Conservation (phyloP, 768 basidiomycete genomes). For the Kondoa subrosea region DNA sequence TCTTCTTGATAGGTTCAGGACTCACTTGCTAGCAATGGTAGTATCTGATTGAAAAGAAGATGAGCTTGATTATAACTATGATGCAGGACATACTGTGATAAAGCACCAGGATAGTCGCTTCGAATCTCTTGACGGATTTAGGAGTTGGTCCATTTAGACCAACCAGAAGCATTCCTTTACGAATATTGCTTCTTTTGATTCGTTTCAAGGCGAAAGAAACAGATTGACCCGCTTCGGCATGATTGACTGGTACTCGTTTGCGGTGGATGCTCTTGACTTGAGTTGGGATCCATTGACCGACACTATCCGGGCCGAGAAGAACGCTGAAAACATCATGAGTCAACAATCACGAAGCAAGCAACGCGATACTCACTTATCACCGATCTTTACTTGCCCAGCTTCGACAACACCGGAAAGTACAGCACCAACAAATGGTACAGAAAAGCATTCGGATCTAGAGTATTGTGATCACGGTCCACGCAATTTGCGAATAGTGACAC, state of each 20-base stretch:
- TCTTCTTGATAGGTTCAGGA: neutral
- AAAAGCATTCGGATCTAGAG: slow-evolving; percentile 34
- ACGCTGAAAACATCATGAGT: slow-evolving; percentile 65
- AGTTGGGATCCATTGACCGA: slow-evolving; percentile 67
- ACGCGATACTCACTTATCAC: slow-evolving; percentile 5
- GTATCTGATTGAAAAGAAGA: slow-evolving; percentile 18
- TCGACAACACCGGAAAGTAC: slow-evolving; percentile 31
- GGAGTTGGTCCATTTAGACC: slow-evolving; percentile 12
- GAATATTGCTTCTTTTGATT: slow-evolving; percentile 44
- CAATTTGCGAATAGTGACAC: too few relatives aligned
- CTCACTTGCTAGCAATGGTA: slow-evolving; percentile 18
- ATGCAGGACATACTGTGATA: slow-evolving; percentile 35
- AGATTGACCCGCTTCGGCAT: slow-evolving; percentile 88
- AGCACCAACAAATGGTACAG: slow-evolving; percentile 25
- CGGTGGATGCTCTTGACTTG: slow-evolving; percentile 82
- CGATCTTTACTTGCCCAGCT: slow-evolving; percentile 25
- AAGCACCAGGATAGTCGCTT: slow-evolving; percentile 81
- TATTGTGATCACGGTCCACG: slow-evolving; percentile 31
- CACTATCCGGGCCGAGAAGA: slow-evolving; percentile 76
- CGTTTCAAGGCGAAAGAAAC: slow-evolving; percentile 85
- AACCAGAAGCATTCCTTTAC: slow-evolving; percentile 19
- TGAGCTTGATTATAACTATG: neutral
- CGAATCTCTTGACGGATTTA: slow-evolving; percentile 62
- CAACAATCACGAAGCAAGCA: slow-evolving; percentile 51
- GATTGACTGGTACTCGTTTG: slow-evolving; percentile 67